Conservation (phyloP, 2,329 filamentous ascomycete species). For the Aureobasidium sp. region DNA sequence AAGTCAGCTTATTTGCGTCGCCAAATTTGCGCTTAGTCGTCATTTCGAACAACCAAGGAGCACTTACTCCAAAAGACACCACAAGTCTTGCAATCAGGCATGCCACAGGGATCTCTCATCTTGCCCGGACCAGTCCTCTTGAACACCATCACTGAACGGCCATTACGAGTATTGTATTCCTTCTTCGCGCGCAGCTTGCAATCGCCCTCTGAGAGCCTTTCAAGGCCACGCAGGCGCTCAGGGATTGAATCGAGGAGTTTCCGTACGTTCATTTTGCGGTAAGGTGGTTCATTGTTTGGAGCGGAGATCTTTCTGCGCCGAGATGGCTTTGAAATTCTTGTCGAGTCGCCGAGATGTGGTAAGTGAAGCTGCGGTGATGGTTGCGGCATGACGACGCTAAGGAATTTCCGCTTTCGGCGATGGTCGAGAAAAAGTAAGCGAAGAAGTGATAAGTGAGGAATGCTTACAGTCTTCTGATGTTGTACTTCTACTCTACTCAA, state of each 20-base stretch:
- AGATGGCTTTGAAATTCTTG: background rate
- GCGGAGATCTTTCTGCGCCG: background rate
- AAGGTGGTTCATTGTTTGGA: background rate
- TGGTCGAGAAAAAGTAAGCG: background rate
- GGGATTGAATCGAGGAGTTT: background rate
- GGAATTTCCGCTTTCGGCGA: background rate
- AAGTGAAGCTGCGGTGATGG: background rate
- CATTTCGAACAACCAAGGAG: background rate
- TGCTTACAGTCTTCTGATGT: background rate
- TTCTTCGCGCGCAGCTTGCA: background rate
- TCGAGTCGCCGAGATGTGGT: background rate
- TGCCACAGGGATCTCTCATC: background rate
- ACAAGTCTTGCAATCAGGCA: background rate
- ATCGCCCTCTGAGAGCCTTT: background rate
- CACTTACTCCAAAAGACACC: conserved; percentile 3
- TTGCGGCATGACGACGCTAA: background rate
- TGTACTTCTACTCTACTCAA: no score
- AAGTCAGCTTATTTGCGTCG: background rate
- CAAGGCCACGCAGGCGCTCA: background rate
- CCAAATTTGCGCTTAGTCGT: background rate
- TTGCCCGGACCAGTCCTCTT: background rate
- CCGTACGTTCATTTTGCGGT: background rate
- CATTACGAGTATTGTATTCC: background rate
- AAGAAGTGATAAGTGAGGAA: background rate
- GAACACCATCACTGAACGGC: background rate